phyloP scores from a whole-genome alignment of 164 flowering plant species.

The Chimonanthus praecox region DNA sequence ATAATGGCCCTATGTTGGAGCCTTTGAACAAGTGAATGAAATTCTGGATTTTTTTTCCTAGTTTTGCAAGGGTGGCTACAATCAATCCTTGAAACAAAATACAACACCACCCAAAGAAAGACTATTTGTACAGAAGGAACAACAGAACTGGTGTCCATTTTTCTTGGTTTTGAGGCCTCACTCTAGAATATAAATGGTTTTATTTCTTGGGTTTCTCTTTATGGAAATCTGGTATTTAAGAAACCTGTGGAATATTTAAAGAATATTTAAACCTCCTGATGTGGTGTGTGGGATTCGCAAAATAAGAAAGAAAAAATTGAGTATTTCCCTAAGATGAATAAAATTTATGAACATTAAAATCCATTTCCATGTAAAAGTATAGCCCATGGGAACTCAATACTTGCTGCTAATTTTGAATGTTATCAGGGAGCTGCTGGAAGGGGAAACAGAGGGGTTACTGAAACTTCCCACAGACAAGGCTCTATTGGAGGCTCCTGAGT shows the following conservation, averaged over 20 bases:
- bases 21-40: too few relatives aligned
- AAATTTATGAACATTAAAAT: not conserved
- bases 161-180: too few relatives aligned
- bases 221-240: not conserved
- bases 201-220: too few relatives aligned
- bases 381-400: not conserved
- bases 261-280: not conserved
- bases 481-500: slow-evolving; percentile 58
- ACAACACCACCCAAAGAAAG: too few relatives aligned
- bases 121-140: too few relatives aligned
- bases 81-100: too few relatives aligned
- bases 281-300: not conserved
- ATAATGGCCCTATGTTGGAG: too few relatives aligned
- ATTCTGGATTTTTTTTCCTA: too few relatives aligned
- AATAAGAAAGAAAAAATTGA: too few relatives aligned
- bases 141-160: too few relatives aligned
- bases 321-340: not conserved
- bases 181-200: too few relatives aligned
- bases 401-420: not conserved
- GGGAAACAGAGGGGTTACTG: slow-evolving; percentile 45
- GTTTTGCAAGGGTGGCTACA: too few relatives aligned
- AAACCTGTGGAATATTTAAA: not conserved
- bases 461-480: slow-evolving; percentile 76
- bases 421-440: slow-evolving; percentile 69
- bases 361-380: not conserved